Base-by-base conservation (phyloP, 1,284 basidiomycete species). In the Sanghuangporus weigelae region DNA sequence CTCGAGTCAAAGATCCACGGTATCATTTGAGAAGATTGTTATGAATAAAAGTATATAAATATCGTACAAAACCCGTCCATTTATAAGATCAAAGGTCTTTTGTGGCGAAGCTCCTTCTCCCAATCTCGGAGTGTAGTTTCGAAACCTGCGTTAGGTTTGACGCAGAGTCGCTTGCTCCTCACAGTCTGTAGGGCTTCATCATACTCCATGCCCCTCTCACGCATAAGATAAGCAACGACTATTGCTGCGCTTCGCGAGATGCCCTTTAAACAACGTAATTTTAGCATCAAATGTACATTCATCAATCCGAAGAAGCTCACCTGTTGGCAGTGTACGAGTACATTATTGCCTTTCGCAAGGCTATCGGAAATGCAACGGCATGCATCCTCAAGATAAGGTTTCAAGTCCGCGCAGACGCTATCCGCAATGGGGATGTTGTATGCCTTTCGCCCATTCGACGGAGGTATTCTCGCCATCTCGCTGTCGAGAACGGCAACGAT, bases 401-500 rank as follows among this genome's bases (percentile, higher is more conserved):
- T 77, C 62, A 85, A 73, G 16, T 84, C 85, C 6, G 80, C 84
- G 46, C 75, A 72, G 51, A 79, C 71, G 57, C 76, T 74, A 71
- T 90, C 88, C 65, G 82, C 78, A 67, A 90, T 84, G 59, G 84
- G 81, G 68, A 90, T 85, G 66, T 82, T 81, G 73, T 88, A 81
- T 70, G 79, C 84, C 62, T 78, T 78, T 69, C 84, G 81, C 14
- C 87, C 16, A 16, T 54, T 39, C 23, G 48, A 42, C 85, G 73
- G 59, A 7, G 44, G 39, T 2, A 26, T 23, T 10, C 3, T 31
- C 38, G 16, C 31, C 53, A 61, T 19, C 7, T 26, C n/a, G 0
- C 79, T 83, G 68, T 90, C 87, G 66, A 89, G 78, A 51, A 89
- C 86, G 70, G 89, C 86, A 46, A 90, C 84, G 67, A 90, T 74